A percentile compares a stretch with the other conserved stretches of the same genome.
Conservation (phyloP, 352 stramenopile species). For the Phytopythium aichiense region DNA sequence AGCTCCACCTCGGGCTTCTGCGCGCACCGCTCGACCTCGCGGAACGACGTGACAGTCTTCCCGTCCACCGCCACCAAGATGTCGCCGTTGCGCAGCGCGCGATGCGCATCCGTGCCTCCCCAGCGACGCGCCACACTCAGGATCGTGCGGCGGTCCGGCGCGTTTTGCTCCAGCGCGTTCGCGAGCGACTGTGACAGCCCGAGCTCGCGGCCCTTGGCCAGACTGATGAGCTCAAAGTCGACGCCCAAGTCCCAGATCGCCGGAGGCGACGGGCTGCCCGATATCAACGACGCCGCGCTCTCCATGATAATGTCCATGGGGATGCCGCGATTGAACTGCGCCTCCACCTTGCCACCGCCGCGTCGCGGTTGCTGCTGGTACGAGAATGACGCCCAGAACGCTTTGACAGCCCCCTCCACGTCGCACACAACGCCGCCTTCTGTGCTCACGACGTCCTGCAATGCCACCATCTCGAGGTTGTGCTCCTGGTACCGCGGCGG, state of each 20-base stretch:
- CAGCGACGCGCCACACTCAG: conserved; percentile 73
- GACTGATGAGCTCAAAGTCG: conserved; percentile 85
- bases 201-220: conserved; percentile 87
- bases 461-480: conserved; percentile 84
- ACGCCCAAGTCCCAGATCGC: conserved; percentile 79
- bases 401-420: conserved; percentile 59
- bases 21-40: conserved; percentile 75
- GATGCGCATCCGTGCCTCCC: conserved; percentile 65
- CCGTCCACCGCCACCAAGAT: conserved; percentile 84
- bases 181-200: conserved; percentile 77
- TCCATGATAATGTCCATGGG: conserved; percentile 88
- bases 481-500: conserved; percentile 84
- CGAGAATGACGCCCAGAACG: conserved; percentile 87
- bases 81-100: conserved; percentile 77
- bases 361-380: conserved; percentile 69
- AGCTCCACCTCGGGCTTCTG: conserved; percentile 78
- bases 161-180: conserved; percentile 68
- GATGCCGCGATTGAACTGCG: conserved; percentile 84
- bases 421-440: conserved; percentile 82
- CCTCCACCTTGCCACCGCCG: conserved; percentile 73
- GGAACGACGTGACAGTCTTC: conserved; percentile 82
- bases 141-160: conserved; percentile 68
- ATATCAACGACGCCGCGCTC: conserved; percentile 67
- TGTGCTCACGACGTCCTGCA: conserved; percentile 79
- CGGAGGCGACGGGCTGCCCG: conserved; percentile 40